A percentile compares a stretch with the other conserved stretches of the same genome.
Evolutionary conservation across 208 protist genomes (phyloP).

Genomic region (Leishmania arabica): DNA sequence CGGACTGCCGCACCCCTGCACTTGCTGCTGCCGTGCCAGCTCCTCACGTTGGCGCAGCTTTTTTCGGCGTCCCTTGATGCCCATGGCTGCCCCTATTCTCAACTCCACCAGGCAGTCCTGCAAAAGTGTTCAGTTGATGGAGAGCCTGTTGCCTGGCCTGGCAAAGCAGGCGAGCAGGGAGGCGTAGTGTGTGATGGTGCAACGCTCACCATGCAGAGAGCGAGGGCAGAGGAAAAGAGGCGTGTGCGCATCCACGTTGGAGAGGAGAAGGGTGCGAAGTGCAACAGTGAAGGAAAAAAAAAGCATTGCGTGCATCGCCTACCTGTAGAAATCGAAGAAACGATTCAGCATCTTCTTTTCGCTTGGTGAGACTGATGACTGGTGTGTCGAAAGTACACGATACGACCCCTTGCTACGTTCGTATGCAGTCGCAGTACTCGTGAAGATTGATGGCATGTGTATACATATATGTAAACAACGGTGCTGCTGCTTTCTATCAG

Average conservation of each 20-base stretch:
- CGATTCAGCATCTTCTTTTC: too few relatives aligned
- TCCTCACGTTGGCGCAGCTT: slow-evolving; percentile 64
- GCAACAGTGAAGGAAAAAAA: neutral
- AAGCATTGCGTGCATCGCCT: neutral
- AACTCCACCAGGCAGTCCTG: too few relatives aligned
- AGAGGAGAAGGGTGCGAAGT: neutral
- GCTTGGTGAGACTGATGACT: neutral
- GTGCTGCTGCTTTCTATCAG: neutral
- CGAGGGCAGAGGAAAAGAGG: neutral
- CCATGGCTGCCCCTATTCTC: slow-evolving; percentile 42
- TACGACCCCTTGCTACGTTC: neutral
- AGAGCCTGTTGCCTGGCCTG: neutral
- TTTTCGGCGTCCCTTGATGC: slow-evolving; percentile 83
- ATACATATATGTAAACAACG: too few relatives aligned
- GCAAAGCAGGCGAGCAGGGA: neutral
- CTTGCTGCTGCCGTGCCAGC: slow-evolving; percentile 22
- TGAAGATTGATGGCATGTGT: neutral
- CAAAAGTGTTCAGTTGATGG: neutral
- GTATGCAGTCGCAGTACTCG: neutral
- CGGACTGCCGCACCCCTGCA: slow-evolving; percentile 9
- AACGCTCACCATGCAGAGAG: neutral
- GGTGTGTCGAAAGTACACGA: neutral
- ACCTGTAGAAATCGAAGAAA: too few relatives aligned
- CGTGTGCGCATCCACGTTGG: neutral
- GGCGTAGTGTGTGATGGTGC: neutral